Evolutionary conservation across 2,329 filamentous ascomycete species (phyloP), one percentile per base, ranked within the genome.

Genomic region (Xylariaceae sp.): DNA sequence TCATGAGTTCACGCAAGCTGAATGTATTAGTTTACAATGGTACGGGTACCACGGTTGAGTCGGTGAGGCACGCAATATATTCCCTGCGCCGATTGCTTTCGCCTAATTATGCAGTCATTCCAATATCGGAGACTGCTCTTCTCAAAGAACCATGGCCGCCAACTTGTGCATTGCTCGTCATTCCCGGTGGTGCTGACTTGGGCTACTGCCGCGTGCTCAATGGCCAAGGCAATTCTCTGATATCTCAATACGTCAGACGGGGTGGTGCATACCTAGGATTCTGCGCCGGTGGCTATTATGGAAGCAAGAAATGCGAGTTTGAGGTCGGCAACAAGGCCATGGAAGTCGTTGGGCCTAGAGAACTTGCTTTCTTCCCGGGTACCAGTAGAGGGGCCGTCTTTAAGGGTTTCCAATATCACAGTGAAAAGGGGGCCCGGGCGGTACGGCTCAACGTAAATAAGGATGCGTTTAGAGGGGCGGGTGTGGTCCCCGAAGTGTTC

Each of bases 21-120:
- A 98, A 99, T 72, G 88, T 99, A 54, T 83, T 98, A 63, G 91
- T 99, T 50, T 98, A 98, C 70, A 89, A 91, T 91, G 93, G 93
- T 67, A 85, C 88, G 70, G 95, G 95, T 61, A 91, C 89, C 43
- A 96, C 93, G 9, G 80, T 89, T 50, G 90, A 95, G 70, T 96
- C 93, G 16, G 91, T 98, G 59, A 87, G 90, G 46, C 93, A 98
- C 72, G 93, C 90, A 73, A 82, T 96, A 58, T 92, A 89, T 77
- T 89, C 91, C 20, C 84, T 99, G 18, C 90, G 92, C 57, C 87
- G 90, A 40, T 83, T 98, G 3, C 86, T 98, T 20, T 90, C 91
- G 2, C 89, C 92, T 48, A 89, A 93, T 73, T 98, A 99, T 77
- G 95, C 93, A 56, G 91, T 99, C 61, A 93, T 93, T 61, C 89